Evolutionary conservation across 2,329 filamentous ascomycete species (phyloP).

Genomic region (Clonostachys sp.): DNA sequence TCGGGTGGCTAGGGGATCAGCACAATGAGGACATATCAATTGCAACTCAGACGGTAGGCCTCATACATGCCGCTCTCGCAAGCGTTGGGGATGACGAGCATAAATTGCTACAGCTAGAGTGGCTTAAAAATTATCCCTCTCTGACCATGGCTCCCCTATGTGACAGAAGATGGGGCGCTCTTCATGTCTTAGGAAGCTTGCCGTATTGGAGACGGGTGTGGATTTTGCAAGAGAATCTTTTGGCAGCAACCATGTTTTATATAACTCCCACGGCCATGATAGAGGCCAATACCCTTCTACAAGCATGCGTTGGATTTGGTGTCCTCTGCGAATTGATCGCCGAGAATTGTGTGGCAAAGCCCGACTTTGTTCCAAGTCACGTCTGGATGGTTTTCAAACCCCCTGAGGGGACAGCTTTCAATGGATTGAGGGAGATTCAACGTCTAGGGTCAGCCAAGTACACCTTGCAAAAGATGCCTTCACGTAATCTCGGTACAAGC

Average conservation of each 20-base stretch:
- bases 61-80: no score
- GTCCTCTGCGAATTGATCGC: not conserved
- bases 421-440: not conserved
- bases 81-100: not conserved
- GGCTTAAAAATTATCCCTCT: not conserved
- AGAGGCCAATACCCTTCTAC: not conserved
- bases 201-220: not conserved
- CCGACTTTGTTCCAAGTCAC: not conserved
- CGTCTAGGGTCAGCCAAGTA: not conserved
- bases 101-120: not conserved
- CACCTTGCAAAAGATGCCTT: no score
- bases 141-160: not conserved
- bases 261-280: not conserved
- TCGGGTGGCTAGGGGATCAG: slow-evolving; percentile 26
- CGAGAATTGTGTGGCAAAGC: not conserved
- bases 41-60: no score
- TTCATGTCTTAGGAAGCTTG: not conserved
- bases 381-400: not conserved
- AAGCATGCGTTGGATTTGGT: no score
- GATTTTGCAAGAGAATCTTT: not conserved
- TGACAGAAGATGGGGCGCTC: not conserved
- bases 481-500: not conserved
- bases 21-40: not conserved
- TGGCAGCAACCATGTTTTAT: not conserved
- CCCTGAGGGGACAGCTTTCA: not conserved